Percentiles rank a stretch among this genome's conserved stretches.
These are phyloP conservation scores for Claviceps arundinis DNA, from an alignment of 2,329 filamentous ascomycete species.

Conservation along the genomic window DNA sequence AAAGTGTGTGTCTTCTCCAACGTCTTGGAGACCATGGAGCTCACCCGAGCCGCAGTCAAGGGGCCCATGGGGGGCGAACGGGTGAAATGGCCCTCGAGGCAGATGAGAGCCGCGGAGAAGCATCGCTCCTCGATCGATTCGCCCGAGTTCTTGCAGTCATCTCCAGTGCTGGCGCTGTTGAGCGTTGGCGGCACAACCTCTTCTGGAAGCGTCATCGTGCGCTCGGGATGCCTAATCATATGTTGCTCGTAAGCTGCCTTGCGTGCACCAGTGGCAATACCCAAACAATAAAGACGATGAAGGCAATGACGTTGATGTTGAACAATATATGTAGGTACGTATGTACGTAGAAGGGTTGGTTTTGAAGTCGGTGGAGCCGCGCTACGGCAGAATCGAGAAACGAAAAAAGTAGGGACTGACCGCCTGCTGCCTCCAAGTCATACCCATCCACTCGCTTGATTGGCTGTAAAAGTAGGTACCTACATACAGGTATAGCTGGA, in stretches of 20 bases:
- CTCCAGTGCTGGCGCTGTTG: slow-evolving; percentile 9
- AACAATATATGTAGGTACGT: no score
- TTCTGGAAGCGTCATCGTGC: slow-evolving; percentile 13
- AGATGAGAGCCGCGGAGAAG: slow-evolving; percentile 47
- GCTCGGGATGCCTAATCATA: no score
- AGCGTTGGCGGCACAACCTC: slow-evolving; percentile 11
- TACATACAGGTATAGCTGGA: no score
- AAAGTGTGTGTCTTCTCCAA: slow-evolving; percentile 51
- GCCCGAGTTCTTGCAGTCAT: slow-evolving; percentile 6
- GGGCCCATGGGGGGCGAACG: slow-evolving; percentile 43
- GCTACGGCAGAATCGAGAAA: slow-evolving; percentile 1
- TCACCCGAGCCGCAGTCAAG: slow-evolving; percentile 39
- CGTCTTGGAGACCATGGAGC: slow-evolving; percentile 44
- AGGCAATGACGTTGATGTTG: background rate
- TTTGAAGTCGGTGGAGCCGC: slow-evolving; percentile 2
- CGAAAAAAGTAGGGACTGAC: background rate
- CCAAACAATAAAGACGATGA: background rate
- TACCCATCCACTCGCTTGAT: no score
- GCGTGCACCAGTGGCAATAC: background rate
- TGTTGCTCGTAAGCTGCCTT: background rate
- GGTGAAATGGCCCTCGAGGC: slow-evolving; percentile 48
- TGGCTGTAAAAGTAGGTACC: no score
- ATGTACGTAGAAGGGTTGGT: no score
- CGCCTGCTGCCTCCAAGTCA: no score
- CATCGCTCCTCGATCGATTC: slow-evolving; percentile 50